Evolutionary conservation across 257 asterid genomes (phyloP).

Genomic region (Solanum dulcamara): DNA sequence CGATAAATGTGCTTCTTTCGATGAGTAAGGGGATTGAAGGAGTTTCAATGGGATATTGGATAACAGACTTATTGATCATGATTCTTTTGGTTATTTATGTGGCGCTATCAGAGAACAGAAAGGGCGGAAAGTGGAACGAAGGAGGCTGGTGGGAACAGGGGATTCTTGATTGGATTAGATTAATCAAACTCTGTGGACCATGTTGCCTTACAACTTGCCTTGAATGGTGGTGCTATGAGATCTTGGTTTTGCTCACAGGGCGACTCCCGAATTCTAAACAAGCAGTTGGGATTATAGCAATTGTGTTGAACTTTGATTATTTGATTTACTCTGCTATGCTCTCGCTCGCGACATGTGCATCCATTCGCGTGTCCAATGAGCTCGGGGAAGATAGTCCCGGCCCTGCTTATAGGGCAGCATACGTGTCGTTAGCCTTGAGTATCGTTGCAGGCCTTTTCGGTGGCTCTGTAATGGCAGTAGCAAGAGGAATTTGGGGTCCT

Average conservation of each 20-base stretch:
- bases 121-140: slow-evolving; percentile 36
- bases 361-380: slow-evolving; percentile 72
- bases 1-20: slow-evolving; percentile 38
- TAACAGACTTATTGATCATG: slow-evolving; percentile 37
- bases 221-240: slow-evolving; percentile 96
- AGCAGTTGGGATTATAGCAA: slow-evolving; percentile 52
- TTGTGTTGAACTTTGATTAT: slow-evolving; percentile 73
- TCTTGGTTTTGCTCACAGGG: slow-evolving; percentile 56
- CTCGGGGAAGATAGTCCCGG: slow-evolving; percentile 42
- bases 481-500: slow-evolving; percentile 55
- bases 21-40: slow-evolving; percentile 54
- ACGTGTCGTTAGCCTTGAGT: slow-evolving; percentile 19
- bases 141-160: slow-evolving; percentile 78
- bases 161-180: slow-evolving; percentile 33
- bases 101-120: slow-evolving; percentile 23
- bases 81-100: slow-evolving; percentile 30
- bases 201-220: slow-evolving; percentile 86
- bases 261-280: slow-evolving; percentile 42
- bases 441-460: slow-evolving; percentile 32
- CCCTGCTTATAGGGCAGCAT: slow-evolving; percentile 33
- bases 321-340: slow-evolving; percentile 61
- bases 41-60: slow-evolving; percentile 76
- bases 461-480: slow-evolving; percentile 34
- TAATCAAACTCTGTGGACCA: slow-evolving; percentile 48
- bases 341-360: slow-evolving; percentile 59